Conservation (phyloP, 805 yeast genomes). For the Lipomyces spencermartinsiae region DNA sequence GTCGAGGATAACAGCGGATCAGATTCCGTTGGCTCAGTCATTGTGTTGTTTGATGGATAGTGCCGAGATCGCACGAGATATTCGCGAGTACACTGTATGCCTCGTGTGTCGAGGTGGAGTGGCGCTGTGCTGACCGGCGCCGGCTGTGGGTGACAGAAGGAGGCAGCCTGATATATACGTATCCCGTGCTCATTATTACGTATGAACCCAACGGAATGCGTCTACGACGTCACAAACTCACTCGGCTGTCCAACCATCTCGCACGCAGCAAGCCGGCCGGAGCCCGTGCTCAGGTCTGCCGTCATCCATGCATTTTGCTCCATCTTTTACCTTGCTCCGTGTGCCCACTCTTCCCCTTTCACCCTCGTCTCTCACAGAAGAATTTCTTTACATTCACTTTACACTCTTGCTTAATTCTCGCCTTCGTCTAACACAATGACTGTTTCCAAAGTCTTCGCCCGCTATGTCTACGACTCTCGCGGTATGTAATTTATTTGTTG, state of each 20-base stretch:
- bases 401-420: not conserved
- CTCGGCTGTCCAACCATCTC: not conserved
- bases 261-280: not conserved
- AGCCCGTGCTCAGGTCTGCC: conserved; percentile 7
- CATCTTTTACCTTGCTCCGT: not conserved
- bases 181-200: conserved; percentile 10
- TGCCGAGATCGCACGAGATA: not conserved
- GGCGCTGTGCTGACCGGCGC: not conserved
- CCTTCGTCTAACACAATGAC: conserved; percentile 60
- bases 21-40: conserved; percentile 32
- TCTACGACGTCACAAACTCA: not conserved
- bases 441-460: conserved; percentile 84
- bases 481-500: conserved; percentile 54
- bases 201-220: conserved; percentile 4
- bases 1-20: conserved; percentile 21
- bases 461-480: conserved; percentile 99
- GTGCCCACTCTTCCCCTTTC: conserved; percentile 12
- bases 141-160: not conserved
- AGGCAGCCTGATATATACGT: not conserved
- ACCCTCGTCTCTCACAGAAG: not conserved
- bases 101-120: not conserved
- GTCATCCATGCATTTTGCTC: conserved; percentile 4
- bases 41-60: conserved; percentile 4
- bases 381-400: not conserved
- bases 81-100: not conserved